Conservation (phyloP, 306 rosid genomes). For the Canavalia gladiata region DNA sequence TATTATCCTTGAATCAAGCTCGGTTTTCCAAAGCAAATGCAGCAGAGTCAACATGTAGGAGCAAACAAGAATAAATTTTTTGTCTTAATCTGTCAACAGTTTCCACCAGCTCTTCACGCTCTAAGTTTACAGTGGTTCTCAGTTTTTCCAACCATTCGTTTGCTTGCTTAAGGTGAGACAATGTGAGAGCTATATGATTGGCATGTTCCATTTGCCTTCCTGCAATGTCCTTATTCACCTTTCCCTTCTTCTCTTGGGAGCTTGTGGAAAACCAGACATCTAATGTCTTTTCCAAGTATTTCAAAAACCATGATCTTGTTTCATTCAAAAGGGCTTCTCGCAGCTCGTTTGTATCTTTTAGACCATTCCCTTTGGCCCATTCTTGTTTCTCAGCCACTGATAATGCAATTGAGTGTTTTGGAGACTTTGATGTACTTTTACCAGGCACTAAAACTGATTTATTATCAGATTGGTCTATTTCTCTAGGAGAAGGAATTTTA, state of each 20-base stretch:
- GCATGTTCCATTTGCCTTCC: slow-evolving; percentile 7
- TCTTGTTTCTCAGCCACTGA: slow-evolving; percentile 13
- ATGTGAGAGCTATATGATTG: slow-evolving; percentile 28
- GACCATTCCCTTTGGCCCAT: slow-evolving; percentile 1
- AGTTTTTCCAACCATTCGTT: slow-evolving; percentile 28
- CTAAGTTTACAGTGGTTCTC: background rate
- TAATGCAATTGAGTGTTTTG: slow-evolving; percentile 13
- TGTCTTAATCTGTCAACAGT: slow-evolving; percentile 67
- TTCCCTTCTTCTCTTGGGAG: slow-evolving; percentile 13
- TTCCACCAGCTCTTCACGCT: slow-evolving; percentile 10
- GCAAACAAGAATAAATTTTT: slow-evolving; percentile 73
- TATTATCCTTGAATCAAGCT: slow-evolving; percentile 49
- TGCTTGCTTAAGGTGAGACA: slow-evolving; percentile 31
- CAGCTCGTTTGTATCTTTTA: slow-evolving; percentile 14
- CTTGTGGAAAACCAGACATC: slow-evolving; percentile 21
- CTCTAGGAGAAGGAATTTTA: background rate
- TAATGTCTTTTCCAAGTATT: slow-evolving; percentile 16
- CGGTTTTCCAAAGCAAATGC: slow-evolving; percentile 73
- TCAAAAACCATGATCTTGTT: slow-evolving; percentile 33
- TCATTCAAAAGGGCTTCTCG: slow-evolving; percentile 11
- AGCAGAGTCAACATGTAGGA: slow-evolving; percentile 71
- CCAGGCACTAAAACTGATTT: background rate
- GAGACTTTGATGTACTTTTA: slow-evolving; percentile 19
- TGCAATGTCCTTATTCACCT: background rate
- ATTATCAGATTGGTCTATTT: background rate